Evolutionary conservation across 768 basidiomycete genomes (phyloP).

Genomic region (Chalciporus pseudorubinellus): DNA sequence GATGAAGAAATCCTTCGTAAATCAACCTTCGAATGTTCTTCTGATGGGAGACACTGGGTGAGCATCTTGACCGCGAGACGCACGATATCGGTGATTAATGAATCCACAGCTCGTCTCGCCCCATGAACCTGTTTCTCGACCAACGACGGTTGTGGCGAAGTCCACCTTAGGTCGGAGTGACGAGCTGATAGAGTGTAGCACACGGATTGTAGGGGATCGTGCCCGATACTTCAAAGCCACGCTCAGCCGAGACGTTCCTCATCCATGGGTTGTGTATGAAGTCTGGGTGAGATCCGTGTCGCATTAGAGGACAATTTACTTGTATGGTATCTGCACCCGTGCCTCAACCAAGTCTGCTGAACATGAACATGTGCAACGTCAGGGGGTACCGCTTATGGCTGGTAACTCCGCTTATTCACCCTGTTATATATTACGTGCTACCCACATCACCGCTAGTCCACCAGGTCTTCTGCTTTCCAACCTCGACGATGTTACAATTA

Average conservation of each 20-base stretch:
- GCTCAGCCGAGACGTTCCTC: constrained; percentile 25
- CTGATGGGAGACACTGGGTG: constrained; percentile 34
- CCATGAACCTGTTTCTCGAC: constrained; percentile 7
- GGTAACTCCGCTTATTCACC: constrained; percentile 22
- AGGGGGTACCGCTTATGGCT: neutral
- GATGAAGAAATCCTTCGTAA: constrained; percentile 33
- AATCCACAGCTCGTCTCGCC: constrained; percentile 15
- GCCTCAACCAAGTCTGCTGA: neutral
- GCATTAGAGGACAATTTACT: constrained; percentile 6
- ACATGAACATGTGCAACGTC: neutral
- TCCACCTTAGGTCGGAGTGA: neutral
- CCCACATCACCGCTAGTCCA: neutral
- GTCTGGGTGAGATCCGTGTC: constrained; percentile 37
- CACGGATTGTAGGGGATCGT: constrained; percentile 14
- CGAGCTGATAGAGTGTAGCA: constrained; percentile 27
- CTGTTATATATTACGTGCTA: constrained; percentile 1
- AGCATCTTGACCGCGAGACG: constrained; percentile 6
- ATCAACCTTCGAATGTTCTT: constrained; percentile 30
- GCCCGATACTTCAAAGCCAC: constrained; percentile 32
- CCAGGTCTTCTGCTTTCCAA: constrained; percentile 1
- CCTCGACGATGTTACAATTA: constrained; percentile 23
- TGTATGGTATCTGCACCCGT: neutral
- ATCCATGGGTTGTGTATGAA: constrained; percentile 39
- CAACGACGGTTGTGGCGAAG: neutral
- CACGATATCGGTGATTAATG: neutral